A percentile compares a stretch with the other conserved stretches of the same genome.
Evolutionary conservation across 2,329 filamentous ascomycete species (phyloP).

Genomic region (Aaosphaeria arxii): DNA sequence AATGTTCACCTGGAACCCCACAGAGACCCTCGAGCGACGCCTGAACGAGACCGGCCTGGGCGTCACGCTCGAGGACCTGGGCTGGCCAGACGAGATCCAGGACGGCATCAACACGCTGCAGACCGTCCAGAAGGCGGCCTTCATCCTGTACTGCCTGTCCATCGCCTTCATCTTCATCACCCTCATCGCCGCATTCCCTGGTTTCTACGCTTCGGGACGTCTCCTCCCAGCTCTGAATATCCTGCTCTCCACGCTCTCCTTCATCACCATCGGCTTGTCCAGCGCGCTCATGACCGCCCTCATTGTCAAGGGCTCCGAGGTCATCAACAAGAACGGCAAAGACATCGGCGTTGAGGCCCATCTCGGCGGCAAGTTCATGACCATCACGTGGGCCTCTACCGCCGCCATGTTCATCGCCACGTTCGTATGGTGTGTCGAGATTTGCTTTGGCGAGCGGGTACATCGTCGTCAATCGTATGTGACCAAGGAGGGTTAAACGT

Average conservation of each 20-base stretch:
- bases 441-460: slow-evolving; percentile 21
- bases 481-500: neutral
- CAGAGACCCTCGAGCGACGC: slow-evolving; percentile 46
- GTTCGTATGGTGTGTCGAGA: slow-evolving; percentile 26
- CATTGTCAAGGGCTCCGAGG: slow-evolving; percentile 50
- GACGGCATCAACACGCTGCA: slow-evolving; percentile 52
- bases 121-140: slow-evolving; percentile 50
- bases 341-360: slow-evolving; percentile 49
- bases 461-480: slow-evolving; percentile 1
- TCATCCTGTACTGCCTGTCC: slow-evolving; percentile 59
- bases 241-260: slow-evolving; percentile 49
- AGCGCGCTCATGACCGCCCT: slow-evolving; percentile 71
- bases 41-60: slow-evolving; percentile 43
- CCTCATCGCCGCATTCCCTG: slow-evolving; percentile 46
- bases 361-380: slow-evolving; percentile 55
- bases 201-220: slow-evolving; percentile 44
- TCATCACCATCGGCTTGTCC: slow-evolving; percentile 63
- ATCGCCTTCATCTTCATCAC: slow-evolving; percentile 52
- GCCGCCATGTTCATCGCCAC: slow-evolving; percentile 41
- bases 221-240: slow-evolving; percentile 51
- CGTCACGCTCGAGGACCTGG: slow-evolving; percentile 51
- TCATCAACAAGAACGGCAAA: slow-evolving; percentile 54
- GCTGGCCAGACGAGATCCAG: slow-evolving; percentile 57
- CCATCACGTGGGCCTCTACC: slow-evolving; percentile 59
- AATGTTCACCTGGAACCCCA: slow-evolving; percentile 58